Conservation (phyloP, 192 early-diverging fungal genomes). For the Paraglomus occultum region DNA sequence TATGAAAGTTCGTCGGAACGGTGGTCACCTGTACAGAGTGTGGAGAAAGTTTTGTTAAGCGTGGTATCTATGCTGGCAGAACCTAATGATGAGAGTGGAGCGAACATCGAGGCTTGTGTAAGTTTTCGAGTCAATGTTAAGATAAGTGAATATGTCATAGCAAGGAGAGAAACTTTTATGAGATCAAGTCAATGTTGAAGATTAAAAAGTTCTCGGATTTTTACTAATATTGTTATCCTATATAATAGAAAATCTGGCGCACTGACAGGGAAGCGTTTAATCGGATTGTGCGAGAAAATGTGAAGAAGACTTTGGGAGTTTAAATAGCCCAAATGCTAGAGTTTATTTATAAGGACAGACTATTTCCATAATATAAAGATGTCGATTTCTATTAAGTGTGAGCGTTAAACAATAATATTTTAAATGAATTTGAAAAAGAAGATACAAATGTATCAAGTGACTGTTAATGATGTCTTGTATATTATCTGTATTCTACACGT, state of each 20-base stretch:
- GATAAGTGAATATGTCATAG: not conserved
- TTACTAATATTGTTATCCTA: not conserved
- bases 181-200: no score
- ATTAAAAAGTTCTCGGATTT: not conserved
- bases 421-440: no score
- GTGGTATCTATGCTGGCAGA: conserved; percentile 97
- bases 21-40: conserved; percentile 97
- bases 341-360: not conserved
- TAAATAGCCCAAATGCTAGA: conserved; percentile 36
- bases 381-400: no score
- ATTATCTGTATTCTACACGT: no score
- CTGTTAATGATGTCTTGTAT: no score
- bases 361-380: no score
- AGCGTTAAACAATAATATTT: no score
- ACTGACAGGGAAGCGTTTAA: conserved; percentile 81
- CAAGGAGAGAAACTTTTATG: not conserved
- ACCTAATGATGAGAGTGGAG: conserved; percentile 97
- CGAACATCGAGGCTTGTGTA: conserved; percentile 96
- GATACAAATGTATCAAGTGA: no score
- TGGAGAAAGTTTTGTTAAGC: conserved; percentile 95
- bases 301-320: conserved; percentile 75
- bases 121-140: conserved; percentile 29
- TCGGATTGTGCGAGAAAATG: conserved; percentile 72
- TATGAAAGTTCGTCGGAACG: conserved; percentile 95
- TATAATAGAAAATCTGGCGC: conserved; percentile 84